These are phyloP conservation scores for Aschersonia sp. DNA, from an alignment of 2,329 filamentous ascomycete genomes.

Conservation along the genomic window DNA sequence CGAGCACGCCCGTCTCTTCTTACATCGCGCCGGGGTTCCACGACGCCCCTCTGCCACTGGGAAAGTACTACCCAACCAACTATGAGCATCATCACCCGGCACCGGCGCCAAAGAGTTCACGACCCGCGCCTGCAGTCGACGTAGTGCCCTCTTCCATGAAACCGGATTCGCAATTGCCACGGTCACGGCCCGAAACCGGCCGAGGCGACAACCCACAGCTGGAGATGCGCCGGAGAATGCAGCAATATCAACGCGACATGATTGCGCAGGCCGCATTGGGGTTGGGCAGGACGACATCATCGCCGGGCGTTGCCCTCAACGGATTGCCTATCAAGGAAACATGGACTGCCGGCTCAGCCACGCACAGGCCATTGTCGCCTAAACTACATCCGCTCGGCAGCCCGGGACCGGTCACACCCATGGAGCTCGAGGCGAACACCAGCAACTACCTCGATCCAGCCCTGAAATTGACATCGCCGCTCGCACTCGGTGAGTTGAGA, in stretches of 20 bases:
- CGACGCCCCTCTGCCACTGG: slow-evolving; percentile 34
- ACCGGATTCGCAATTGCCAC: slow-evolving; percentile 20
- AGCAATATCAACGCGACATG: slow-evolving; percentile 48
- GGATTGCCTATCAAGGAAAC: slow-evolving; percentile 21
- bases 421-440: slow-evolving; percentile 32
- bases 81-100: slow-evolving; percentile 27
- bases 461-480: not conserved
- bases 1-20: slow-evolving; percentile 32
- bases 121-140: slow-evolving; percentile 5
- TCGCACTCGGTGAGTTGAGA: not conserved
- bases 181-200: slow-evolving; percentile 1
- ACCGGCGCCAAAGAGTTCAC: not conserved
- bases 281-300: slow-evolving; percentile 12
- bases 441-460: slow-evolving; percentile 21
- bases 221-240: slow-evolving; percentile 35
- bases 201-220: slow-evolving; percentile 12
- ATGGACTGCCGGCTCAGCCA: slow-evolving; percentile 20
- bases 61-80: slow-evolving; percentile 50
- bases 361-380: slow-evolving; percentile 34
- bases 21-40: slow-evolving; percentile 36
- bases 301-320: slow-evolving; percentile 17
- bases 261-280: slow-evolving; percentile 40
- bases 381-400: slow-evolving; percentile 38
- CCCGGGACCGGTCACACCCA: slow-evolving; percentile 46
- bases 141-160: slow-evolving; percentile 16